Evolutionary conservation across 176 grass and related monocot species (phyloP), one percentile per base, ranked within the genome.

Genomic region (Juncus inflexus): DNA sequence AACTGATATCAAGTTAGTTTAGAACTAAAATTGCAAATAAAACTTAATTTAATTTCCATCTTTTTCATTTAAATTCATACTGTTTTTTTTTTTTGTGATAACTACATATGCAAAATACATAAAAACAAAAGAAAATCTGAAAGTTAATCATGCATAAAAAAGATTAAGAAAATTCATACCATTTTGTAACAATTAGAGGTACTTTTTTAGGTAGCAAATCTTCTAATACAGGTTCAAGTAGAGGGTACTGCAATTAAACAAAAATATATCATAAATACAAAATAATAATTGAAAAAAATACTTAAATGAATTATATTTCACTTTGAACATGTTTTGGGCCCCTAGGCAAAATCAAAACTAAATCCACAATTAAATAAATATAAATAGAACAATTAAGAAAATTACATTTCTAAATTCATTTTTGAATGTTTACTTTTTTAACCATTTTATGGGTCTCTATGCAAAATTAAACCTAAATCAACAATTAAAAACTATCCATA

Each of bases 201-300:
- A 78, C 80, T 62, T 99, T 99, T 75, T 99, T 92, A 0, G 94
- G 94, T 65, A 99, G 85, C 61, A 99, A 55, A 43, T 99, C 94
- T 53, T 99, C 94, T 40, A 99, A 79, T 47, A 92, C 51, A 63
- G 94, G 88, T 70, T 99, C 94, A 40, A 99, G 89, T 2, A 78
- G 76, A 82, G 94, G 89, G 37, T 99, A 94, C 94, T 99, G 78
- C 73, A 82, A 80, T 14, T 40, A 71, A 40, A 6, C 8, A 28
- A 40, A 28, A 40, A 8, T 55, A 52, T 28, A 28, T 28, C 19
- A 28, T 28, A 28, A 28, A 28, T 28, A 28, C 1, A 28, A 28
- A 28, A 65, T 19, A 0, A 55, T 53, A 67, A 10, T 37, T 54
- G 54, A 4, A 69, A 56, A 69, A 55, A n/a, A n/a, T n/a, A n/a